Percentiles rank a stretch among this genome's conserved stretches.
These are phyloP conservation scores for Mrakia blollopis DNA, from an alignment of 768 basidiomycete species.

Conservation along the genomic window DNA sequence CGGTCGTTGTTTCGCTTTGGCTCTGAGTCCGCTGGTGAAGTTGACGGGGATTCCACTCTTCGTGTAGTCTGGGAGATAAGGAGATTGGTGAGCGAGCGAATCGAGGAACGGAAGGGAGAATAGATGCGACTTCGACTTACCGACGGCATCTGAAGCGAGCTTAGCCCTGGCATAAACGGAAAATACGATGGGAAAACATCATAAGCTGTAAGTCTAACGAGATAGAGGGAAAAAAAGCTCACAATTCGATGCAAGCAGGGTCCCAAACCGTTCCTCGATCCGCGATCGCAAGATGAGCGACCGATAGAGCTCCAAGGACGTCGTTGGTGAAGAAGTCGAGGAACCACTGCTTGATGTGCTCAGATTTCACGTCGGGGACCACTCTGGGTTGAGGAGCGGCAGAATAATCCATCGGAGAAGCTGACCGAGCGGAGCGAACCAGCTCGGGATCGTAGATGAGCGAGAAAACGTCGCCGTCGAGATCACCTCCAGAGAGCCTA, in stretches of 20 bases:
- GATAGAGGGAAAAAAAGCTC: not conserved
- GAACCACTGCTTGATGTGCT: constrained; percentile 29
- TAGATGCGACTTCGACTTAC: not conserved
- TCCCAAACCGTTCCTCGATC: not conserved
- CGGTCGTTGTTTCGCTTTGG: not conserved
- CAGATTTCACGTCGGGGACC: not conserved
- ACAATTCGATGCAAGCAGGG: constrained; percentile 20
- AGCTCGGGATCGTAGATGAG: constrained; percentile 22
- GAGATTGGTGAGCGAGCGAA: not conserved
- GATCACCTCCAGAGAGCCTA: constrained; percentile 28
- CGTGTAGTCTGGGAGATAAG: constrained; percentile 11
- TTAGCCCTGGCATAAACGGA: too few relatives aligned
- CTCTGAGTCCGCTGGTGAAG: not conserved
- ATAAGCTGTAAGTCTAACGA: not conserved
- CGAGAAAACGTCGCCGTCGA: constrained; percentile 21
- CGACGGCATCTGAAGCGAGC: constrained; percentile 28
- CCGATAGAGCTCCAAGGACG: constrained; percentile 8
- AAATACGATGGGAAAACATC: too few relatives aligned
- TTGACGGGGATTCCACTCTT: constrained; percentile 22
- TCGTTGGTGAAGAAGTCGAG: constrained; percentile 26
- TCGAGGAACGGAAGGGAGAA: too few relatives aligned
- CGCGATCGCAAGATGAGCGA: constrained; percentile 17
- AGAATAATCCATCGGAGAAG: constrained; percentile 13
- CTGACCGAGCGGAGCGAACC: not conserved
- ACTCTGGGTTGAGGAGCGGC: not conserved